Evolutionary conservation across 2,329 filamentous ascomycete species (phyloP).

Genomic region (Alternaria metachromatica): DNA sequence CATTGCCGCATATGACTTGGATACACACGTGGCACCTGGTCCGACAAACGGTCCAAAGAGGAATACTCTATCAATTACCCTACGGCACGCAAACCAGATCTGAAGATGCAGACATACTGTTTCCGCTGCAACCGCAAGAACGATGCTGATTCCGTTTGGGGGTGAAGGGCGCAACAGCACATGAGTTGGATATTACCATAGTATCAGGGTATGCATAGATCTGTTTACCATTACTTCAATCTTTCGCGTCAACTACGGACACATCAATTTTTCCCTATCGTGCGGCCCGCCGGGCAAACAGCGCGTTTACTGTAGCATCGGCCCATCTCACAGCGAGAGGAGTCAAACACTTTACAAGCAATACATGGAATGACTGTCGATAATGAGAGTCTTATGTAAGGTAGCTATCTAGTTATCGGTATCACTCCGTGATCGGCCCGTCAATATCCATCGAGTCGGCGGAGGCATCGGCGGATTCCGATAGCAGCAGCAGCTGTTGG

Average conservation of each 20-base stretch:
- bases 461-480: conserved; percentile 22
- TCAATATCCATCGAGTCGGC: conserved; percentile 10
- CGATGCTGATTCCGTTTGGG: background rate
- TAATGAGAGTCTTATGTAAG: background rate
- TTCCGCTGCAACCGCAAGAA: background rate
- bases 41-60: background rate
- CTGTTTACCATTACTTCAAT: conserved; percentile 2
- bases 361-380: background rate
- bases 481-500: conserved; percentile 4
- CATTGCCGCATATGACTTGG: background rate
- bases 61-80: background rate
- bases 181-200: conserved; percentile 5
- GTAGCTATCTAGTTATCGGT: conserved; percentile 6
- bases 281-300: background rate
- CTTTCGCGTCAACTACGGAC: background rate
- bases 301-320: background rate
- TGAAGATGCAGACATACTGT: background rate
- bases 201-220: conserved; percentile 7
- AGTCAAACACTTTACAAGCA: background rate
- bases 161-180: background rate
- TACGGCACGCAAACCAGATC: background rate
- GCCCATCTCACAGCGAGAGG: background rate
- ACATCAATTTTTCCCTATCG: background rate
- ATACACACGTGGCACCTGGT: background rate
- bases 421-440: conserved; percentile 19